Evolutionary conservation across 2,329 filamentous ascomycete genomes (phyloP).

Genomic region (Thelonectria rubi): DNA sequence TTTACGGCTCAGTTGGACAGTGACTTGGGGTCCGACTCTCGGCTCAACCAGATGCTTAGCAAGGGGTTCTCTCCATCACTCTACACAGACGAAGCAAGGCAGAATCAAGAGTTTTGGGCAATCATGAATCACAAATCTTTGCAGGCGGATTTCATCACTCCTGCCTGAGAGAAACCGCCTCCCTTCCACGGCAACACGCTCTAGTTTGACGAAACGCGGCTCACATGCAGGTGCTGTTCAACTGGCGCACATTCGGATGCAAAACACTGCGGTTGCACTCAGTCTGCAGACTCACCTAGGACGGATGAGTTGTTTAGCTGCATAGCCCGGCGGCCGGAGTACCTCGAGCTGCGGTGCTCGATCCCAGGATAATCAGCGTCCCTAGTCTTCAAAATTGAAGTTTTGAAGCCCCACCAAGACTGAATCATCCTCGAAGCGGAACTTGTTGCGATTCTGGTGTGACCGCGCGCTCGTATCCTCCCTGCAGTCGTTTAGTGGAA

Average conservation of each 20-base stretch:
- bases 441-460: slow-evolving; percentile 11
- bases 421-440: slow-evolving; percentile 9
- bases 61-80: slow-evolving; percentile 56
- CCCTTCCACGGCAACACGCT: slow-evolving; percentile 1
- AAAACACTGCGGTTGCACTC: slow-evolving; percentile 1
- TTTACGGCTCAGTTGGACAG: slow-evolving; percentile 71
- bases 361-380: no score
- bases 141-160: slow-evolving; percentile 26
- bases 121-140: slow-evolving; percentile 54
- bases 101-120: slow-evolving; percentile 56
- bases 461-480: background rate
- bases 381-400: no score
- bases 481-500: no score
- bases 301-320: no score
- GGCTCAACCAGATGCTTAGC: slow-evolving; percentile 57
- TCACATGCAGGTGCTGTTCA: slow-evolving; percentile 1
- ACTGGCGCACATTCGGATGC: no score
- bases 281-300: background rate
- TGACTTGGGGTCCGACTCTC: slow-evolving; percentile 50
- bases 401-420: no score
- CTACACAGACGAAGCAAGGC: slow-evolving; percentile 38
- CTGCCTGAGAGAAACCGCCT: no score
- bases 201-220: no score
- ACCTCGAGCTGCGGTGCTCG: no score
- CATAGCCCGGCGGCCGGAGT: no score